Base-by-base conservation (phyloP, 2,329 filamentous ascomycete genomes). In the Bimuria novae-zelandiae region DNA sequence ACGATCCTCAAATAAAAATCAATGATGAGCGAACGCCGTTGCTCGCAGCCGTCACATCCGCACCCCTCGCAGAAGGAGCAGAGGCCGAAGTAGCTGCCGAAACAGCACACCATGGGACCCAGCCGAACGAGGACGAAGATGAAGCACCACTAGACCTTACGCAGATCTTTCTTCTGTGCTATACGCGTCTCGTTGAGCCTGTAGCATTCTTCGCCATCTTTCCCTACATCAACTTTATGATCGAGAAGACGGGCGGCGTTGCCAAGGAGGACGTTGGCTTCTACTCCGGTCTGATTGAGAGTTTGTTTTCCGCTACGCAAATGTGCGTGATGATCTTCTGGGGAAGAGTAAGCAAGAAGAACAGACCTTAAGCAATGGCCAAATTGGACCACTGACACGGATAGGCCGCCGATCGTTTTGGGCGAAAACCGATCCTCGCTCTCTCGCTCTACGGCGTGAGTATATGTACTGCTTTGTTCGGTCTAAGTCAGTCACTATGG, bases 151-250 rank as follows among this genome's bases (percentile, higher is more conserved):
- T 73, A n/a, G 68, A 69, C 1, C 54, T 55, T 23, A 12, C 32
- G 0, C 90, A 93, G 69, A 85, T 94, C 47, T 71, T 88, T 27
- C 72, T 89, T 10, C 83, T 94, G 11, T 93, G 89, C 77, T 89
- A 86, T 68, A 85, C 86, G 1, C 84, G 89, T 5, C 68, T 89
- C 22, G 78, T 90, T 39, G 90, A 93, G 65, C 89, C 90, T 0
- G 81, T 92, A 35, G 88, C 89, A n/a, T 93, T 90, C 76, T 93
- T 92, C 77, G 85, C 81, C 68, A 90, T 93, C 69, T 89, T 93
- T 63, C 88, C 89, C 0, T 93, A 89, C 74, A 83, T 94, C 72
- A 90, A 86, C 64, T 79, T 87, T 66, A 93, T 93, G 89, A 85
- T 90, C 32, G 77, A 83, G 70, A 78, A 82, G 51, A 87, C 86